These are phyloP conservation scores for Solanum hybrid DNA, from an alignment of 305 asterid genomes.

Conservation along the genomic window DNA sequence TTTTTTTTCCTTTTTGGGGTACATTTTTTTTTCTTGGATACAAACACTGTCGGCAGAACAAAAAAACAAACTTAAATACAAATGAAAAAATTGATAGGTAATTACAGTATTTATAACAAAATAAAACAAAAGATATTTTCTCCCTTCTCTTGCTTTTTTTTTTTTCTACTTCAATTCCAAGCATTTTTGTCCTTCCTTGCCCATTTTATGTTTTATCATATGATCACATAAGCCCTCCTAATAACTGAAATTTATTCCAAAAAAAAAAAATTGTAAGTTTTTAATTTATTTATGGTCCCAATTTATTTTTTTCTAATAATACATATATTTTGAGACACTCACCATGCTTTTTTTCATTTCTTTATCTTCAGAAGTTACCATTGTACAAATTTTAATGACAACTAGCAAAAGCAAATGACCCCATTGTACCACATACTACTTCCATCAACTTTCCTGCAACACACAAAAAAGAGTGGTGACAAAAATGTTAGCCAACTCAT, in stretches of 20 bases:
- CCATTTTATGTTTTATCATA: constrained; percentile 24
- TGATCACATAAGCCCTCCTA: constrained; percentile 23
- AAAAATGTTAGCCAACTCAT: not conserved
- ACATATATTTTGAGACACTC: constrained; percentile 5
- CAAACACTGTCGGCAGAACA: constrained; percentile 38
- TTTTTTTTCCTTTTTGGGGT: not conserved
- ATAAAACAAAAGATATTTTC: constrained; percentile 14
- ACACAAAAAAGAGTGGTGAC: not conserved
- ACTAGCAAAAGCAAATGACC: constrained; percentile 66
- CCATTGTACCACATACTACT: constrained; percentile 61
- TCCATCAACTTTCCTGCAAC: constrained; percentile 79
- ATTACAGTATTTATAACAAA: constrained; percentile 66
- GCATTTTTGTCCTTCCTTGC: constrained; percentile 15
- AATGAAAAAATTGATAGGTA: constrained; percentile 61
- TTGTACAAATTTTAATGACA: constrained; percentile 23
- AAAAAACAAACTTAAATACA: constrained; percentile 42
- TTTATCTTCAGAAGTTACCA: constrained; percentile 5
- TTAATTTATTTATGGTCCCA: not conserved
- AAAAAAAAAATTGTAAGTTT: not conserved
- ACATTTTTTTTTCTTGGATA: constrained; percentile 15
- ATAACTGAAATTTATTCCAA: constrained; percentile 16
- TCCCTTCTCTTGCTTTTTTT: not conserved
- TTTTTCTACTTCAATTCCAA: constrained; percentile 25
- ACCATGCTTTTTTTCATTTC: constrained; percentile 19
- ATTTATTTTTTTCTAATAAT: not conserved